Base-by-base conservation (phyloP, 257 asterid genomes). In the Lycium barbarum region DNA sequence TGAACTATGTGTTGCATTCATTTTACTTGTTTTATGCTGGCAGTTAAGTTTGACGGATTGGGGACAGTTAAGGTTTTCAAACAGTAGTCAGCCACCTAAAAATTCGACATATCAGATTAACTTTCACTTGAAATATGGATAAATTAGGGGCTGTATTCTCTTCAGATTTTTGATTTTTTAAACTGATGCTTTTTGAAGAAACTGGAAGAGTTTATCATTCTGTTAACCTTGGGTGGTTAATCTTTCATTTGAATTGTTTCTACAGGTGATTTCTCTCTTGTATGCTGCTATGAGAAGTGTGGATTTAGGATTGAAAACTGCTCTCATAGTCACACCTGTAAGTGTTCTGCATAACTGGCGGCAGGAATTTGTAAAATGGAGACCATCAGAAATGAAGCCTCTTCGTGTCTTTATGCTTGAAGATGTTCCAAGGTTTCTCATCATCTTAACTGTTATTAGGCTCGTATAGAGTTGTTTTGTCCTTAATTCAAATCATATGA, bases 331-430 rank as follows among this genome's bases (percentile, higher is more conserved):
- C 87, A 94, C 97, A 53, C 98, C 98, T 82, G 98, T 96, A 58
- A 96, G 99, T 88, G 99, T 96, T 79, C 86, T 92, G 90, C 98
- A 95, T 93, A 95, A 96, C 87, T 96, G 99, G 99, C 91, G 97
- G 67, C 88, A 86, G 57, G 99, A 96, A 90, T 96, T 96, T 87
- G 85, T 78, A 90, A 96, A 96, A 84, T 96, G 99, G 99, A 90
- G 91, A 78, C 99, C 99, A 62, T 89, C 95, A 82, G 99, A 96
- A 92, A 84, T 94, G 65, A 95, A 96, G 91, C 94, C 98, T 87
- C 95, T 95, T 71, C 97, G 97, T 47, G 91, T 92, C 88, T 95
- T 85, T 90, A 96, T 95, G 99, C 94, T 95, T 82, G 96, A 96
- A 89, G 99, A 96, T 90, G 99, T 91, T 88, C 91, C 95, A 82